Evolutionary conservation across 208 protist genomes (phyloP).

Genomic region (Acanthamoeba divionensis): DNA sequence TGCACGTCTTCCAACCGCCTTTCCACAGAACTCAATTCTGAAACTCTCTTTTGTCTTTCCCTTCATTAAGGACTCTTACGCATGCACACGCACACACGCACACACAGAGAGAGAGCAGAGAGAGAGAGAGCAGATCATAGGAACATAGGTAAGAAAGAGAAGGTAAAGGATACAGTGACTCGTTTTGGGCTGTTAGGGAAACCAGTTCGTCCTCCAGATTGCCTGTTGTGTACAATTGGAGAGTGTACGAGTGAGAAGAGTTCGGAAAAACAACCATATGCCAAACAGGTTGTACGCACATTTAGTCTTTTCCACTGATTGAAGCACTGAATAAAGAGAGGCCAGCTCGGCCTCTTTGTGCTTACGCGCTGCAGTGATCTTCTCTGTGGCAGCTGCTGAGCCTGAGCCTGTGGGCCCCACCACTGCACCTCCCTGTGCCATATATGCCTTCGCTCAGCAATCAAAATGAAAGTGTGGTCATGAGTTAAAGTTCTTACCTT

Average conservation of each 20-base stretch:
- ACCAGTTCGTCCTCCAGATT: conserved; percentile 33
- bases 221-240: background rate
- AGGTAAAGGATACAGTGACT: background rate
- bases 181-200: conserved; percentile 12
- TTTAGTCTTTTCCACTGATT: background rate
- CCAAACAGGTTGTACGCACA: background rate
- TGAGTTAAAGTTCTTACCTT: too few relatives aligned
- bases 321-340: background rate
- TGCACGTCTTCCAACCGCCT: background rate
- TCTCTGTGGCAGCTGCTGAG: too few relatives aligned
- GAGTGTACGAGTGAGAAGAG: background rate
- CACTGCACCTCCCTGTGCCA: too few relatives aligned
- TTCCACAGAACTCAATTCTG: background rate
- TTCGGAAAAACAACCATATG: background rate
- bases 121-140: too few relatives aligned
- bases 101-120: background rate
- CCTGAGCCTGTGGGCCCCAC: too few relatives aligned
- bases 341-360: conserved; percentile 3
- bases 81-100: background rate
- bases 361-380: background rate
- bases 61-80: background rate
- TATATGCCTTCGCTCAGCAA: too few relatives aligned
- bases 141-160: too few relatives aligned
- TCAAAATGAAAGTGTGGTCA: too few relatives aligned
- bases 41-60: background rate